Evolutionary conservation across 805 yeast species (phyloP).

Genomic region (Candida nemodendra): DNA sequence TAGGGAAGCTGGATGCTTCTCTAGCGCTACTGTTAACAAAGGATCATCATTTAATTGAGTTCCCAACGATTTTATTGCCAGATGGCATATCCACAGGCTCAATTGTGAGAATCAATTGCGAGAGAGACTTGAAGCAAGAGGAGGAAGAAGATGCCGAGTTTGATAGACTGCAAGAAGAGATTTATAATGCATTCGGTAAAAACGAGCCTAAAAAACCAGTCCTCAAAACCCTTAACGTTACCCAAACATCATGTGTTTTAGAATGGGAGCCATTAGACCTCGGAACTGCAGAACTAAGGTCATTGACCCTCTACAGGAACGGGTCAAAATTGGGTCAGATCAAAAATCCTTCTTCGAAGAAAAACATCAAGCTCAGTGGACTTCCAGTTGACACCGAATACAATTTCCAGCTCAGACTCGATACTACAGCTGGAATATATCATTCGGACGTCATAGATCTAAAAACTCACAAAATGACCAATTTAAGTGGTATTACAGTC

Average conservation of each 20-base stretch:
- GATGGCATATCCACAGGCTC: constrained; percentile 91
- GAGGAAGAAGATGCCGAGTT: constrained; percentile 56
- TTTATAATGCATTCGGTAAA: constrained; percentile 69
- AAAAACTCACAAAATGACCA: constrained; percentile 94
- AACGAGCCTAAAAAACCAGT: constrained; percentile 70
- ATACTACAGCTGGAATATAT: constrained; percentile 87
- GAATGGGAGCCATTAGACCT: constrained; percentile 89
- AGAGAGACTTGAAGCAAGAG: constrained; percentile 70
- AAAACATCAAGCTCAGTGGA: constrained; percentile 86
- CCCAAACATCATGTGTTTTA: constrained; percentile 92
- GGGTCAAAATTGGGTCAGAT: constrained; percentile 72
- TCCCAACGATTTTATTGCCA: constrained; percentile 92
- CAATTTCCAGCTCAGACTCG: constrained; percentile 73
- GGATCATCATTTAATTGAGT: constrained; percentile 90
- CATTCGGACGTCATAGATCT: constrained; percentile 65
- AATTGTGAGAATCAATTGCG: constrained; percentile 81
- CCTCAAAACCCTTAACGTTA: constrained; percentile 68
- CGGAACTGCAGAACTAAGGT: constrained; percentile 78
- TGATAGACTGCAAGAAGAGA: constrained; percentile 66
- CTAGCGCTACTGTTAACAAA: constrained; percentile 85
- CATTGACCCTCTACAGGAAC: constrained; percentile 75
- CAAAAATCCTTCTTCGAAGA: constrained; percentile 76
- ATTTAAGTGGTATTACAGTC: constrained; percentile 85
- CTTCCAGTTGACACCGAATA: constrained; percentile 82
- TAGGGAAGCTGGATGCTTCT: constrained; percentile 94